Evolutionary conservation across 2,329 filamentous ascomycete species (phyloP).

Genomic region (Hymenoscyphus occultus): DNA sequence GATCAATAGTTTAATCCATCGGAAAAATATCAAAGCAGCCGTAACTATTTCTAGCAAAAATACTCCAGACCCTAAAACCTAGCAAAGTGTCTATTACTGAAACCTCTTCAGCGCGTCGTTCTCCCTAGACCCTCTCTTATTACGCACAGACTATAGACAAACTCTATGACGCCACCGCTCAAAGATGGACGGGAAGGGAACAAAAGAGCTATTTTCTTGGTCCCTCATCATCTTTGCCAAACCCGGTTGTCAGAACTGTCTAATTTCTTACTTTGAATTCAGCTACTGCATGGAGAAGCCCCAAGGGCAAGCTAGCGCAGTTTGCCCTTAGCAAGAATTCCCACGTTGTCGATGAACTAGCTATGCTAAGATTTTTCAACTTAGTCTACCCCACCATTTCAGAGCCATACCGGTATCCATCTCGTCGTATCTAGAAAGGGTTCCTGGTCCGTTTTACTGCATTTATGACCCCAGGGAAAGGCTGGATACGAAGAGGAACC

Average conservation of each 20-base stretch:
- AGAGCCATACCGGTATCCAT: neutral
- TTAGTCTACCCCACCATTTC: neutral
- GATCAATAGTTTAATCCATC: neutral
- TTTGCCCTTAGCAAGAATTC: neutral
- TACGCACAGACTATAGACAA: neutral
- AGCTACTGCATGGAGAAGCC: neutral
- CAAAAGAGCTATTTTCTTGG: neutral
- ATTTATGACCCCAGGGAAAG: neutral
- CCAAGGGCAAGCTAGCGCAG: neutral
- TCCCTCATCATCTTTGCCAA: too few species aligned
- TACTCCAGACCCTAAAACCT: neutral
- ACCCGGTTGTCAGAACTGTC: too few species aligned
- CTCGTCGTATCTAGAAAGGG: neutral
- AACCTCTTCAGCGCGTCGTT: slow-evolving; percentile 1
- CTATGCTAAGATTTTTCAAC: neutral
- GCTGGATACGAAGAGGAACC: neutral
- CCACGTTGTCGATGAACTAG: neutral
- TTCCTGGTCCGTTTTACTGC: neutral
- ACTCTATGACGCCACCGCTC: neutral
- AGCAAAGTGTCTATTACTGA: neutral
- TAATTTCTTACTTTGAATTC: neutral
- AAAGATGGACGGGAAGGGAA: neutral
- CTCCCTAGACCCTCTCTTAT: neutral
- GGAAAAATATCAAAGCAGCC: neutral
- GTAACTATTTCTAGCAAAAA: neutral